A percentile compares a stretch with the other conserved stretches of the same genome.
phyloP scores from a whole-genome alignment of 768 basidiomycete genomes.

The Russula olivacea region DNA sequence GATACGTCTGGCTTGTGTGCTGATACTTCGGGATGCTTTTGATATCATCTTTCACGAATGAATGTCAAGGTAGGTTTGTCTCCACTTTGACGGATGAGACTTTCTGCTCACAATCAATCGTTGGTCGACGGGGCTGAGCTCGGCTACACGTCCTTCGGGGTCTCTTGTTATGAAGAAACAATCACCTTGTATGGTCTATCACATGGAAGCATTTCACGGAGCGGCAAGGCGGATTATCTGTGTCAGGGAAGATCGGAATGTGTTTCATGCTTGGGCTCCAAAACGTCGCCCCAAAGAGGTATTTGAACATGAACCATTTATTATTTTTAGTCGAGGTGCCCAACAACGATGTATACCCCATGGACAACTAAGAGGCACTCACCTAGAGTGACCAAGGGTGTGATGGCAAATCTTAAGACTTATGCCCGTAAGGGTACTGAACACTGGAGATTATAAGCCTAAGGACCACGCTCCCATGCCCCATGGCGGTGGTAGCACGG shows the following conservation, averaged over 20 bases:
- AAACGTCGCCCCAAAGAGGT: background rate
- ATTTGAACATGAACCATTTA: background rate
- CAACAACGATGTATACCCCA: background rate
- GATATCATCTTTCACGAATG: background rate
- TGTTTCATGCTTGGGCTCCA: background rate
- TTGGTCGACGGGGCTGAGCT: background rate
- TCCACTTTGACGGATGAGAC: background rate
- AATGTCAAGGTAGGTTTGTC: background rate
- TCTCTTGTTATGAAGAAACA: background rate
- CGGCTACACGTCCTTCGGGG: background rate
- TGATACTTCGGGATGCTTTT: background rate
- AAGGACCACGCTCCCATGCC: constrained; percentile 22
- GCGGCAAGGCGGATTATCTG: background rate
- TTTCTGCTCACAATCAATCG: background rate
- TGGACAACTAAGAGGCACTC: constrained; percentile 7
- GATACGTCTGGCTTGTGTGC: background rate
- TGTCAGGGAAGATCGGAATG: background rate
- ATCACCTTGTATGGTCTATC: background rate
- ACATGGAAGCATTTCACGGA: background rate
- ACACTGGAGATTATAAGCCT: constrained; percentile 11
- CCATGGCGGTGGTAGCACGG: constrained; percentile 18
- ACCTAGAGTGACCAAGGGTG: background rate
- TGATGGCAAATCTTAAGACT: constrained; percentile 3
- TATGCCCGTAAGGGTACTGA: background rate
- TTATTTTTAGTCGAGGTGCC: constrained; percentile 4